Base-by-base conservation (phyloP, 768 basidiomycete species). In the Phylloporus sp. region DNA sequence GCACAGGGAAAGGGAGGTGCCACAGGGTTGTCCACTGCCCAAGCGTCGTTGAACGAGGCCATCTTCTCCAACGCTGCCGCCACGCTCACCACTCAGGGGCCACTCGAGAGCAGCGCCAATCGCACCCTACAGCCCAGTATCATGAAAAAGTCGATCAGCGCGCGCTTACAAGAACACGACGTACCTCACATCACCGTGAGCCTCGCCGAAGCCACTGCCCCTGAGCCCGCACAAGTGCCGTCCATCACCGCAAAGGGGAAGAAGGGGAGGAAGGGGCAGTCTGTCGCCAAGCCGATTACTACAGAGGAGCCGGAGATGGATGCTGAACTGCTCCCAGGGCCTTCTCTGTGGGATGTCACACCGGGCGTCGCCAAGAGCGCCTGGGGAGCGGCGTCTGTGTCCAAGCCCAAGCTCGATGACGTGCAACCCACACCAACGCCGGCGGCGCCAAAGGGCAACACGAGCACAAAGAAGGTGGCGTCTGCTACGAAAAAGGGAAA, bases 161-260 rank as follows among this genome's bases (percentile, higher is more conserved):
- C 62, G 23, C 68, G 63, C 39, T 59, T 53, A 10, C 60, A 65
- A 13, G 62, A 67, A 35, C 23, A 55, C n/a, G 62, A 66, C 50
- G 26, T 65, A 39, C 65, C 65, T 24, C 60, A 59, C 2, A 63
- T 68, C 39, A 65, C 61, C 9, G 52, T 69, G 10, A 67, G 57
- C 41, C 51, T 68, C 20, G 61, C 61, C 5, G 59, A 60, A 27
- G 11, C 47, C 35, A 2, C 20, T 26, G 9, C 28, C 24, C 36
- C 57, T 41, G 53, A 51, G 16, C 51, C 62, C 45, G 45, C 46
- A 22, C 63, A 45, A 26, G 36, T 24, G 7, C 54, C 60, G 8
- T 39, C 44, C 0, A 4, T 55, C 26, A 24, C 52, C 4, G 36
- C 18, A 6, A 68, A 54, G 55, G 59, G 55, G 24, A 69, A 60